These are phyloP conservation scores for Stropharia rugosoannulata DNA, from an alignment of 768 basidiomycete species.

Conservation along the genomic window DNA sequence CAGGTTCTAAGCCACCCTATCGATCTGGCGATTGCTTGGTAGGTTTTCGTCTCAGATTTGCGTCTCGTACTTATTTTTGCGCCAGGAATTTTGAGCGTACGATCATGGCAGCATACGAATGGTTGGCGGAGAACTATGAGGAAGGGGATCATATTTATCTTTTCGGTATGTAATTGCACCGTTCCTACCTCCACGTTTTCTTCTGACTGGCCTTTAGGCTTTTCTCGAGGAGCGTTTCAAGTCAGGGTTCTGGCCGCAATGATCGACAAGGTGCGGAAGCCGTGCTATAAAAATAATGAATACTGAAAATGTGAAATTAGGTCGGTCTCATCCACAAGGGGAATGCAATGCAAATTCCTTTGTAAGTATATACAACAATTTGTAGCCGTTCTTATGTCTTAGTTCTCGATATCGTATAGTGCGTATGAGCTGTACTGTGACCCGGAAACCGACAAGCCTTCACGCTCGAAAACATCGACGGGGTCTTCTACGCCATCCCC, in stretches of 20 bases:
- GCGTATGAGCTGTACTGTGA: conserved; percentile 1
- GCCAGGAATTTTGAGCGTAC: conserved; percentile 27
- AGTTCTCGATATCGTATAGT: not conserved
- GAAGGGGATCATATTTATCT: conserved; percentile 25
- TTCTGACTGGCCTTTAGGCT: conserved; percentile 15
- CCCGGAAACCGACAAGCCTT: not conserved
- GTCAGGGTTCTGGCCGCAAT: conserved; percentile 14
- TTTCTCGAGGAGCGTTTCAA: conserved; percentile 35
- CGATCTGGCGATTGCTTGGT: conserved; percentile 39
- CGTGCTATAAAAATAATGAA: too few relatives aligned
- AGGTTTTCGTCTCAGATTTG: not conserved
- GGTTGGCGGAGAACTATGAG: conserved; percentile 26
- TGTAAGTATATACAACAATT: conserved; percentile 18
- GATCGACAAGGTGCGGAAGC: not conserved
- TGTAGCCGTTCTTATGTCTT: not conserved
- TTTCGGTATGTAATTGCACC: conserved; percentile 14
- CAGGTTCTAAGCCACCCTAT: conserved; percentile 23
- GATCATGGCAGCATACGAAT: conserved; percentile 24
- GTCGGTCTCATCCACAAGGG: conserved; percentile 33
- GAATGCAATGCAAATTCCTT: conserved; percentile 37
- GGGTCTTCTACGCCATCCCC: not conserved
- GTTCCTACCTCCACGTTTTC: not conserved
- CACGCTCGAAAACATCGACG: not conserved
- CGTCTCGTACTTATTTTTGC: too few relatives aligned
- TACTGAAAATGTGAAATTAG: not conserved